Evolutionary conservation across 371 early-diverging fungal genomes (phyloP), one percentile per base, ranked within the genome.

Genomic region (Mucor racemosus): DNA sequence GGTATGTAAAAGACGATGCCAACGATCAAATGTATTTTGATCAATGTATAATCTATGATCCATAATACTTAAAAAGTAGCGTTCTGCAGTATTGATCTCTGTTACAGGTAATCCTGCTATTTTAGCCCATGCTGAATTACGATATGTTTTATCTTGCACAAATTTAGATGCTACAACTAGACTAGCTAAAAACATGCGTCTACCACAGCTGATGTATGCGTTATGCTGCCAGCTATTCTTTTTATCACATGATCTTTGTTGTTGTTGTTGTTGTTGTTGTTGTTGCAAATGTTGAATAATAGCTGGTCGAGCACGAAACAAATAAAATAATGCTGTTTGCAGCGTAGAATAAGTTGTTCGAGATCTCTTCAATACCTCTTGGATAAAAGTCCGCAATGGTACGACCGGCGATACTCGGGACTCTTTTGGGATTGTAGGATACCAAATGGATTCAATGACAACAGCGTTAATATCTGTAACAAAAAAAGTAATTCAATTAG

Each of bases 331-430:
- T 0, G 93, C 87, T 40, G 91, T 86, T 67, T 92, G 92, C 21
- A 94, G 79, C 40, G 92, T 91, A 15, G 91, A 88, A 69, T 89
- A 91, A 19, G 93, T 90, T n/a, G 91, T 90, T 59, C 87, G 84
- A 39, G 92, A 91, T 39, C 93, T 84, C 62, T 89, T 84, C 11
- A 94, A 76, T 17, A 92, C 86, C 73, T 94, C 93, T 62, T 90
- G 87, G 69, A 94, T 88, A 73, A 93, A 93, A 67, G 78, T 73
- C 58, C 86, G 84, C 60, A 92, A 78, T 48, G 92, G 90, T 54
- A 88, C 84, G 46, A 87, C 84, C 38, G 78, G 73, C 42, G 82
- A 72, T 60, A 81, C 79, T 58, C 68, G 70, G 58, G 65, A 68
- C 53, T 70, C 71, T 58, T 62, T 66, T 36, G 72, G 60, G 36